These are phyloP conservation scores for Millerozyma miso DNA, from an alignment of 805 yeast species.

Conservation along the genomic window DNA sequence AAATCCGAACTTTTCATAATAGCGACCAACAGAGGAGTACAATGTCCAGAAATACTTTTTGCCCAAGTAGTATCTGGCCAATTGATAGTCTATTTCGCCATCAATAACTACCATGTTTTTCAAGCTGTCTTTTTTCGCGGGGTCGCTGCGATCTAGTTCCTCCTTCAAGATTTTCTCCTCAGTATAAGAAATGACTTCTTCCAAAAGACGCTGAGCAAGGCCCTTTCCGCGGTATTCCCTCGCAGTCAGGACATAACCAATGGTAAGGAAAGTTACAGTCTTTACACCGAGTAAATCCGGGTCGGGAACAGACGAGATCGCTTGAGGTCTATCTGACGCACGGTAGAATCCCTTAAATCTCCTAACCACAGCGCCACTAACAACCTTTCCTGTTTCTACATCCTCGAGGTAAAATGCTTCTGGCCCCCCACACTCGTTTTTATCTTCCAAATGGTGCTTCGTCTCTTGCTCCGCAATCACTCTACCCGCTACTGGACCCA, in stretches of 20 bases:
- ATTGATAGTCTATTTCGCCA: slow-evolving; percentile 23
- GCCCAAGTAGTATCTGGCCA: slow-evolving; percentile 31
- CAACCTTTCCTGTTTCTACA: slow-evolving; percentile 15
- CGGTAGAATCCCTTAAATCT: slow-evolving; percentile 25
- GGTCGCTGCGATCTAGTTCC: slow-evolving; percentile 19
- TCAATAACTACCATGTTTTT: slow-evolving; percentile 26
- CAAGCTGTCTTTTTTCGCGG: slow-evolving; percentile 24
- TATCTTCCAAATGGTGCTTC: slow-evolving; percentile 8
- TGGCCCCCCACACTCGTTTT: slow-evolving; percentile 15
- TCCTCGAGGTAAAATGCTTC: slow-evolving; percentile 25
- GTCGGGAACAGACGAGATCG: slow-evolving; percentile 26
- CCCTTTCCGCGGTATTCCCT: slow-evolving; percentile 24
- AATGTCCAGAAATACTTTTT: slow-evolving; percentile 42
- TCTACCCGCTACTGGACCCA: slow-evolving; percentile 14
- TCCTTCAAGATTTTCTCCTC: slow-evolving; percentile 27
- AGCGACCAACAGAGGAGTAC: slow-evolving; percentile 72
- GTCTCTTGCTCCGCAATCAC: slow-evolving; percentile 20
- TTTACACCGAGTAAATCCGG: slow-evolving; percentile 29
- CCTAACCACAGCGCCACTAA: slow-evolving; percentile 20
- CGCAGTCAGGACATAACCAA: slow-evolving; percentile 26
- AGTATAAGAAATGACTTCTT: slow-evolving; percentile 24
- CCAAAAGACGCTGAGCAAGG: slow-evolving; percentile 23
- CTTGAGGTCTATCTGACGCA: slow-evolving; percentile 20
- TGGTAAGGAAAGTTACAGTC: slow-evolving; percentile 21
- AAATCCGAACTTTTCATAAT: slow-evolving; percentile 62